A percentile compares a stretch with the other conserved stretches of the same genome.
Evolutionary conservation across 164 flowering plant species (phyloP).

Genomic region (Houttuynia cordata): DNA sequence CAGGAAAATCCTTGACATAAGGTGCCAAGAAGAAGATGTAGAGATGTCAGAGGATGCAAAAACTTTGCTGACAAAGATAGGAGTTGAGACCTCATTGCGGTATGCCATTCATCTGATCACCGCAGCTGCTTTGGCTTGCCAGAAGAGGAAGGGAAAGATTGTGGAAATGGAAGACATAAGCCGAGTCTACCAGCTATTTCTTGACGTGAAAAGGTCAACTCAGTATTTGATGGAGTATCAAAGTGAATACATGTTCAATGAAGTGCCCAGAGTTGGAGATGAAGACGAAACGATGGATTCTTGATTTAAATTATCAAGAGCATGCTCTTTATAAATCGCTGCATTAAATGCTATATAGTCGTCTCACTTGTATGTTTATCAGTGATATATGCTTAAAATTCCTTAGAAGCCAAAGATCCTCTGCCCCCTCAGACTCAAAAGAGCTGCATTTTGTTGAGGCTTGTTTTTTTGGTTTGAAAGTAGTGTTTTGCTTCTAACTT

Average conservation of each 20-base stretch:
- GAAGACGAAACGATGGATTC: conserved; percentile 38
- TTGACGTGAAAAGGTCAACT: conserved; percentile 82
- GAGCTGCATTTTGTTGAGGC: too few species aligned
- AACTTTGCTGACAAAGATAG: conserved; percentile 38
- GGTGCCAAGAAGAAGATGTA: conserved; percentile 92
- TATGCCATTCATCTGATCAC: conserved; percentile 89
- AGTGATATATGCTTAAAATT: too few species aligned
- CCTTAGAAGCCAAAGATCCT: too few species aligned
- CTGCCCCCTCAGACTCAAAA: too few species aligned
- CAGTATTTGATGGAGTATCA: conserved; percentile 90
- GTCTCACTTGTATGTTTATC: too few species aligned
- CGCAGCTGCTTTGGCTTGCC: conserved; percentile 75
- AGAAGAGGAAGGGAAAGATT: conserved; percentile 70
- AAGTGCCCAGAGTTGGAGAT: conserved; percentile 34
- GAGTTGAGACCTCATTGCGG: conserved; percentile 32
- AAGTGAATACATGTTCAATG: conserved; percentile 77
- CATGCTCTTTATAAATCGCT: neutral
- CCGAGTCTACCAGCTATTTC: conserved; percentile 65
- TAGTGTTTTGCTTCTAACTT: too few species aligned
- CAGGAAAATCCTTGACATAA: conserved; percentile 61
- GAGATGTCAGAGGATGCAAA: conserved; percentile 86
- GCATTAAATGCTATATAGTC: too few species aligned
- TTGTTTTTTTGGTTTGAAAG: too few species aligned
- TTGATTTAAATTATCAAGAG: neutral
- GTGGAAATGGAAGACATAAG: conserved; percentile 76